Evolutionary conservation across 352 stramenopile species (phyloP), one percentile per base, ranked within the genome.

Genomic region (Globisporangium radiosum): DNA sequence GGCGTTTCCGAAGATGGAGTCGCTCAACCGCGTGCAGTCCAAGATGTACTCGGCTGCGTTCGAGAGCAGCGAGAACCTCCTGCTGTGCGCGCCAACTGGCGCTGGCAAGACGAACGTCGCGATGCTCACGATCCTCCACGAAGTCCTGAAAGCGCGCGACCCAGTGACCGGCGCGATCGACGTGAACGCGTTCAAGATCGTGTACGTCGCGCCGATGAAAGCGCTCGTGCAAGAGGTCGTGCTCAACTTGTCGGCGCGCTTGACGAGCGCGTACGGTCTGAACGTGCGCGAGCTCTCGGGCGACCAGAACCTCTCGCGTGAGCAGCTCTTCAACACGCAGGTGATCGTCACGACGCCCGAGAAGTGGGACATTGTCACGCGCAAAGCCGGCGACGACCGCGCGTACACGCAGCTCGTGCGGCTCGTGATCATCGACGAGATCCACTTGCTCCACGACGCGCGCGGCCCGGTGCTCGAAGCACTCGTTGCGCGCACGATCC

Each of bases 121-220:
- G 0, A 96, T 99, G 85, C 77, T 99, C 49, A 96, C 95, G 17
- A 99, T 99, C 69, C 79, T 99, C 10, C 97, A 99, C 63, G 94
- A 99, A 64, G 86, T 99, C 11, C 97, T 97, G 60, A 97, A 98
- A 68, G 97, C 84, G 47, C 70, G 76, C 61, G 71, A 94, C 66
- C 62, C 69, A 17, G 71, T 88, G 19, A 89, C 86, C 17, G 87
- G 93, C 5, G 74, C 83, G 14, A 94, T 99, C 62, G 95, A 99
- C 71, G 59, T 98, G 17, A 89, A 96, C 44, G 87, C 89, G 15
- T 99, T 99, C 73, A 99, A 99, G 78, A 99, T 99, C 68, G 97
- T 99, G 40, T 99, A 99, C 60, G 96, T 99, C 43, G 97, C 97
- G 25, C 97, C 97, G 5, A 99, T 99, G 97, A 99, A 99, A 73